Base-by-base conservation (phyloP, 305 asterid genomes). In the Rubia balearica region DNA sequence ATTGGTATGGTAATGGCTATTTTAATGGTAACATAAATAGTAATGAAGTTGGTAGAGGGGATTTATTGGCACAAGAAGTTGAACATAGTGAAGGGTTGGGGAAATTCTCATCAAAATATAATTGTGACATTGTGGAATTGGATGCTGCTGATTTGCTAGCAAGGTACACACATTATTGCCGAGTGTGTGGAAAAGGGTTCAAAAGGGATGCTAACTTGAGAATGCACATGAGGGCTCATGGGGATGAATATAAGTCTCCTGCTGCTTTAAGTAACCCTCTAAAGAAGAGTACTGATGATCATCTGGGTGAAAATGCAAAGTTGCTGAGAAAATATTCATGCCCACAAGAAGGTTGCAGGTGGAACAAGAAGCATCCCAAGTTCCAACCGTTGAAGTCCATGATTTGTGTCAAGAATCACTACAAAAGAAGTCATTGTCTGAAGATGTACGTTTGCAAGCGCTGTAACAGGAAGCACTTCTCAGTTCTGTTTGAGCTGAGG, bases 161-260 rank as follows among this genome's bases (percentile, higher is more conserved):
- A 0, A 90, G 90, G 71, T 90, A 92, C 79, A 88, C 94, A 0
- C 96, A 92, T 65, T 88, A 88, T 74, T 92, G 98, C 72, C 88
- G 83, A 21, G 86, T 90, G 11, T 92, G 98, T 70, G 90, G 96
- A 6, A 92, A 92, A 76, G 98, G 98, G 60, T 92, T 92, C 73
- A 92, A 90, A 78, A 82, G 98, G 11, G 98, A 92, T 82, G 98
- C 98, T 1, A 92, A 92, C 76, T 80, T 92, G 55, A 77, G 98
- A 62, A 90, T 92, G 98, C 98, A 92, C 73, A 92, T 92, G 98
- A 78, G 98, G 72, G 98, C 98, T 36, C 98, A 92, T 73, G 98
- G 98, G 53, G 96, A 92, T 43, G 90, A 85, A 75, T 90, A 86
- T 80, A 92, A 92, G 71, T 84, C 98, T 60, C 83, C 74, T 71